These are phyloP conservation scores for Citrus sp. DNA, from an alignment of 345 rosid species.

Conservation along the genomic window DNA sequence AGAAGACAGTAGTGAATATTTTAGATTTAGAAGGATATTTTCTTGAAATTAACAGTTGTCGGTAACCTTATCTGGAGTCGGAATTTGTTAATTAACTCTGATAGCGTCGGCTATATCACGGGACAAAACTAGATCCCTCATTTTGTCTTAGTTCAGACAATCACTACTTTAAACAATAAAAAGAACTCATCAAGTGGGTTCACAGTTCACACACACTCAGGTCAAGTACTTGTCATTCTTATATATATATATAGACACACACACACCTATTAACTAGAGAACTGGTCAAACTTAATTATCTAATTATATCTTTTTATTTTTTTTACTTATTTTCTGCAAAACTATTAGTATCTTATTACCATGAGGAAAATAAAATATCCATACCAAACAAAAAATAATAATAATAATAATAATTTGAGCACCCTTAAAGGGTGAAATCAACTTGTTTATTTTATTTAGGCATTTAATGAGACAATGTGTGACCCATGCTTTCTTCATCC, in stretches of 20 bases:
- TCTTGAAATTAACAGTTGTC: slow-evolving; percentile 17
- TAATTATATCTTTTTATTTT: neutral
- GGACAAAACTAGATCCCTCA: slow-evolving; percentile 14
- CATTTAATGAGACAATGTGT: neutral
- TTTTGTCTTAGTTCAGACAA: slow-evolving; percentile 16
- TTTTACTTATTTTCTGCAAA: neutral
- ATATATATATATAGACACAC: neutral
- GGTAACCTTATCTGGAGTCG: neutral
- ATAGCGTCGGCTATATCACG: slow-evolving; percentile 20
- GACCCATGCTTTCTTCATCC: neutral
- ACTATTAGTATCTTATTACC: neutral
- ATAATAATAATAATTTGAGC: neutral
- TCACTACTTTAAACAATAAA: neutral
- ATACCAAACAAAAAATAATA: too few relatives aligned
- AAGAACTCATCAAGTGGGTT: neutral
- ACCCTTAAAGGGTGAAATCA: slow-evolving; percentile 9
- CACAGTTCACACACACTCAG: neutral
- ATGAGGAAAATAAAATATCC: neutral
- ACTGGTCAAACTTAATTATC: slow-evolving; percentile 28
- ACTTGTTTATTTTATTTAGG: slow-evolving; percentile 3
- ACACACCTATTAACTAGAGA: neutral
- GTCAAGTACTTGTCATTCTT: slow-evolving; percentile 24
- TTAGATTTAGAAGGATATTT: neutral
- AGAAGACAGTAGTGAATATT: neutral
- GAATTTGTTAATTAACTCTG: neutral